Evolutionary conservation across 768 basidiomycete genomes (phyloP).

Genomic region (Phallus indusiatus): DNA sequence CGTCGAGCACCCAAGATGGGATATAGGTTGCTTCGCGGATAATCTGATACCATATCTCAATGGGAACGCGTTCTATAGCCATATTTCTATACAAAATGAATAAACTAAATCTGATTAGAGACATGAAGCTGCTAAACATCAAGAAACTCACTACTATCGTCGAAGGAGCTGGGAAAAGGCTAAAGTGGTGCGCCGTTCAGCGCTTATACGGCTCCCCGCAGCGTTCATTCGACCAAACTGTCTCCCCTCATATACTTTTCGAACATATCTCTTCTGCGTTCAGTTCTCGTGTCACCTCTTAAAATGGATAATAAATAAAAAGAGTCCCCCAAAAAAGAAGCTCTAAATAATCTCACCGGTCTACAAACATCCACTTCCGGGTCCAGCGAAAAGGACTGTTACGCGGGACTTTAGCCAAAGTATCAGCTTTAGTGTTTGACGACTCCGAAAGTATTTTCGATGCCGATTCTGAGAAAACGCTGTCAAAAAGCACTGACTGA

Average conservation of each 20-base stretch:
- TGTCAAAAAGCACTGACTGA: too few species aligned
- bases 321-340: neutral
- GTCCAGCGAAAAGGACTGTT: too few species aligned
- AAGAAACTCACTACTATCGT: neutral
- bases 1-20: neutral
- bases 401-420: too few species aligned
- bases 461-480: too few species aligned
- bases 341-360: neutral
- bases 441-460: too few species aligned
- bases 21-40: conserved; percentile 1
- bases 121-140: neutral
- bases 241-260: conserved; percentile 3
- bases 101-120: neutral
- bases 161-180: neutral
- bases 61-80: neutral
- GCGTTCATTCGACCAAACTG: neutral
- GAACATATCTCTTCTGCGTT: neutral
- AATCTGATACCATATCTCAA: conserved; percentile 5
- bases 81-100: neutral
- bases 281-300: neutral
- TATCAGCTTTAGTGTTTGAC: too few species aligned
- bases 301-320: neutral
- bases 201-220: neutral
- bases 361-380: neutral
- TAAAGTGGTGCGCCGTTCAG: neutral